Percentiles rank a stretch among this genome's conserved stretches.
Evolutionary conservation across 371 early-diverging fungal genomes (phyloP).

Genomic region (Paramicrosporidium saccamoebae): DNA sequence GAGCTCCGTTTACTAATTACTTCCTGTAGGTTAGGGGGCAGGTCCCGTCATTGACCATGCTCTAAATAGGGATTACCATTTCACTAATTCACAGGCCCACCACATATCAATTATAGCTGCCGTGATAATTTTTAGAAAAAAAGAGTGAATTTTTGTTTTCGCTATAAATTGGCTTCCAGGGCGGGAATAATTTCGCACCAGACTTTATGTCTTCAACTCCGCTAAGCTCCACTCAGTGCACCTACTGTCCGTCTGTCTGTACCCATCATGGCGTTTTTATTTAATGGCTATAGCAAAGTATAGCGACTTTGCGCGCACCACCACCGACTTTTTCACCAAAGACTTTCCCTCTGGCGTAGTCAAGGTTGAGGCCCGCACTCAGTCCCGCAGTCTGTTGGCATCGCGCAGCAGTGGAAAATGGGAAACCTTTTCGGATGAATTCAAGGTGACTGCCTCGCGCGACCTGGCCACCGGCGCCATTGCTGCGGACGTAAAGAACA

Average conservation of each 20-base stretch:
- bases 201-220: neutral
- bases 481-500: conserved; percentile 75
- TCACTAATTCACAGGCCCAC: too few relatives aligned
- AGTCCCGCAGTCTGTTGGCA: conserved; percentile 72
- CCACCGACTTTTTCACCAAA: conserved; percentile 77
- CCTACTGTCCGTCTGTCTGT: conserved; percentile 1
- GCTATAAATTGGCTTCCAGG: too few relatives aligned
- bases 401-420: neutral
- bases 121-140: too few relatives aligned
- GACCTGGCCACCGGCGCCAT: conserved; percentile 77
- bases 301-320: conserved; percentile 72
- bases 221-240: neutral
- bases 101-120: too few relatives aligned
- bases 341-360: conserved; percentile 74
- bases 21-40: too few relatives aligned
- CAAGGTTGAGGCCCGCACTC: conserved; percentile 86
- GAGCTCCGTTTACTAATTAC: too few relatives aligned
- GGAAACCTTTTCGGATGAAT: conserved; percentile 16
- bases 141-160: too few relatives aligned
- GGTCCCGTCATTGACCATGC: too few relatives aligned
- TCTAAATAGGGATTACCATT: too few relatives aligned
- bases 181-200: too few relatives aligned
- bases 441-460: conserved; percentile 71
- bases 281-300: conserved; percentile 18
- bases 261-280: too few relatives aligned